Conservation (phyloP, 2,329 filamentous ascomycete species). For the Colletotrichum sp. region DNA sequence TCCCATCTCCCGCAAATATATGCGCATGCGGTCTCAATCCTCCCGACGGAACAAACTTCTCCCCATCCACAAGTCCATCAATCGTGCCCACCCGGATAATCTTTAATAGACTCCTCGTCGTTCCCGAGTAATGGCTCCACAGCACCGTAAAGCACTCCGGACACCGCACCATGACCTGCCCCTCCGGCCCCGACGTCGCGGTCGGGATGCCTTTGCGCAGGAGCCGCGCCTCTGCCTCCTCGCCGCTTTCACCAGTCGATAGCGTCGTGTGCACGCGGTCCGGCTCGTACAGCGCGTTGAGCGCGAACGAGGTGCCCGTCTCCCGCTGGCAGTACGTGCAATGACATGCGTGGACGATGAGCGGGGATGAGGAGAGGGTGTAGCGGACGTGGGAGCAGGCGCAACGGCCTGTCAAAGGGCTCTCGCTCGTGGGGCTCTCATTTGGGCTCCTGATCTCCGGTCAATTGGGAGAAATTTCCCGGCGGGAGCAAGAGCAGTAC, state of each 20-base stretch:
- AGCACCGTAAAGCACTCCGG: not conserved
- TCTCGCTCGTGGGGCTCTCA: not conserved
- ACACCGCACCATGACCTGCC: not conserved
- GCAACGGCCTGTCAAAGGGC: not conserved
- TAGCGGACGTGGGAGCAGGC: not conserved
- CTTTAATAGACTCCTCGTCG: not conserved
- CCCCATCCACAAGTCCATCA: not conserved
- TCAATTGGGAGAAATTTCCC: not conserved
- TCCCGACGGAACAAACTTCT: rapidly evolving
- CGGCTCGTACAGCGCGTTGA: not conserved
- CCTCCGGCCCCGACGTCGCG: not conserved
- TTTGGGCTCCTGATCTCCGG: not conserved
- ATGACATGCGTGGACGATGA: not conserved
- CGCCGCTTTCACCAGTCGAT: not conserved
- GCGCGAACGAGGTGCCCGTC: not conserved
- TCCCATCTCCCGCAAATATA: not conserved
- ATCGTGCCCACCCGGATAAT: not conserved
- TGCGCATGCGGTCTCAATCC: not conserved
- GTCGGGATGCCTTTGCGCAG: not conserved
- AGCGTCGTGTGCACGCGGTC: not conserved
- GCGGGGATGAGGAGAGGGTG: not conserved
- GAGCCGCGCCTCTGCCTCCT: not conserved
- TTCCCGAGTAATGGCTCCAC: not conserved
- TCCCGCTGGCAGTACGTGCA: not conserved
- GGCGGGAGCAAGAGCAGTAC: not conserved